Conservation (phyloP, 345 rosid species). For the Mallotus nudiflorus region DNA sequence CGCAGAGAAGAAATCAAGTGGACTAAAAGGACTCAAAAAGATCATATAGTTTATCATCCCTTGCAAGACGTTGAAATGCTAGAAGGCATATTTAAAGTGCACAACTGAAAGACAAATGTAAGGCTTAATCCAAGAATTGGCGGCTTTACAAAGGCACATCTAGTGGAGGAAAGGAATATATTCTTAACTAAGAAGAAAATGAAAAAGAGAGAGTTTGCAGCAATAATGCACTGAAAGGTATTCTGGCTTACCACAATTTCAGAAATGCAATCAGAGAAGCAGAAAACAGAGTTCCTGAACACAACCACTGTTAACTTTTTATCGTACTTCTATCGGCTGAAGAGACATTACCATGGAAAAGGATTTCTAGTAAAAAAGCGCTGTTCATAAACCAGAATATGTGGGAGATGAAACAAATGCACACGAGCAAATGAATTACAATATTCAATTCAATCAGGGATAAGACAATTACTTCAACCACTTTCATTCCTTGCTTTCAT, state of each 20-base stretch:
- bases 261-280: conserved; percentile 3
- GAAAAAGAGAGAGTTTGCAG: conserved; percentile 12
- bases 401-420: too few species aligned
- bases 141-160: conserved; percentile 10
- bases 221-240: conserved; percentile 9
- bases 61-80: conserved; percentile 9
- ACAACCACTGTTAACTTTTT: background rate
- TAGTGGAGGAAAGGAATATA: conserved; percentile 21
- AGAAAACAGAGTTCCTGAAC: background rate
- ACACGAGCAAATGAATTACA: background rate
- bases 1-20: background rate
- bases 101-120: conserved; percentile 3
- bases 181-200: conserved; percentile 29
- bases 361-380: background rate
- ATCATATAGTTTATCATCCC: conserved; percentile 14
- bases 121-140: conserved; percentile 5
- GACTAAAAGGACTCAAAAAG: conserved; percentile 6
- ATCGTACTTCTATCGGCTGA: background rate
- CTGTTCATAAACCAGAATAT: background rate
- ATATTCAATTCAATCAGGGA: background rate
- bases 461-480: background rate
- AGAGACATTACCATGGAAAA: background rate
- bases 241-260: conserved; percentile 4
- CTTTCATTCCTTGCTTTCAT: background rate
- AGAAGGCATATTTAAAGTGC: conserved; percentile 14